These are phyloP conservation scores for Colletotrichum tropicale DNA, from an alignment of 2,329 filamentous ascomycete species.

Conservation along the genomic window DNA sequence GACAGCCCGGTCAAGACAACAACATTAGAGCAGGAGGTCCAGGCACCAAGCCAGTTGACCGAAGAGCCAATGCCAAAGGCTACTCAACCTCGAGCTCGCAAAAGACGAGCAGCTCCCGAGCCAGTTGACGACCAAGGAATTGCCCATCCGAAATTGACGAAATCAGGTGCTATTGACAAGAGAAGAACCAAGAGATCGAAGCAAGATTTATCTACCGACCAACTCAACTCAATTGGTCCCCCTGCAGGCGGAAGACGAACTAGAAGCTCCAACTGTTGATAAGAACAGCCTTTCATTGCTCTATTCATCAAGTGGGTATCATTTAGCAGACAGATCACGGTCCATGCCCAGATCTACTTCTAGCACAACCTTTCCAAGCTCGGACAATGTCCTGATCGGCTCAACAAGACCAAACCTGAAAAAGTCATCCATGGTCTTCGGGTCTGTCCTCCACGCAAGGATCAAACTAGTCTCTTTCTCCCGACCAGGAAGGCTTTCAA, in stretches of 20 bases:
- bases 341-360: constrained; percentile 39
- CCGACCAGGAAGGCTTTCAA: constrained; percentile 50
- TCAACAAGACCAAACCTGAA: constrained; percentile 54
- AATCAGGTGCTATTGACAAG: neutral
- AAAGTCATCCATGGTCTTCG: constrained; percentile 43
- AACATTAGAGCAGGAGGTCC: neutral
- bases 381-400: constrained; percentile 51
- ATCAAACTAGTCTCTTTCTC: constrained; percentile 49
- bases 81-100: neutral
- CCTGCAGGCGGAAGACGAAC: neutral
- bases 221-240: neutral
- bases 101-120: neutral
- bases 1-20: neutral
- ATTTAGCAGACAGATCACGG: neutral
- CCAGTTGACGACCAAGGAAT: neutral
- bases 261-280: neutral
- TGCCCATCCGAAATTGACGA: neutral
- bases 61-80: neutral
- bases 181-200: neutral
- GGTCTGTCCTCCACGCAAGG: constrained; percentile 46
- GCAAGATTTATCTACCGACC: neutral
- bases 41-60: neutral
- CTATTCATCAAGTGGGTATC: neutral
- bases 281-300: neutral
- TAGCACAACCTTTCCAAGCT: constrained; percentile 49